These are phyloP conservation scores for Aegilops umbellulata DNA, from an alignment of 176 grass and related monocot genomes.

Conservation along the genomic window DNA sequence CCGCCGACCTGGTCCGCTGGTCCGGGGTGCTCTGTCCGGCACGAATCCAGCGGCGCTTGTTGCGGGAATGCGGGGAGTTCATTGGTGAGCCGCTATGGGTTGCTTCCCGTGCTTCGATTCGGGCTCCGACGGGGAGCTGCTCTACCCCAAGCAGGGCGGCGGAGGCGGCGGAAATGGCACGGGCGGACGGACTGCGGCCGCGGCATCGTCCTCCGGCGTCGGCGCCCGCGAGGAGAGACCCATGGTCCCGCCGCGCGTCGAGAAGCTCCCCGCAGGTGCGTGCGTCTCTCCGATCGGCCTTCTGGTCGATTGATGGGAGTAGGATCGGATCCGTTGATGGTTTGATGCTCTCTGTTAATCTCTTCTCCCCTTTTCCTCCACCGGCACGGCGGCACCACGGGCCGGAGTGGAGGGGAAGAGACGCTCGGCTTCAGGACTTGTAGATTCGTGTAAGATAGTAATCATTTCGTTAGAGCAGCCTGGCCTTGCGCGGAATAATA, in stretches of 20 bases:
- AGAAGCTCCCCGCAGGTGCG: conserved; percentile 44
- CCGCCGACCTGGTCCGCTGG: background rate
- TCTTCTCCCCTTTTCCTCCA: background rate
- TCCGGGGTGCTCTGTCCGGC: background rate
- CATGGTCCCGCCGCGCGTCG: conserved; percentile 31
- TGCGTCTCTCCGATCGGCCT: background rate
- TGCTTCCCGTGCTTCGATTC: conserved; percentile 90
- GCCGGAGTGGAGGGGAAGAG: background rate
- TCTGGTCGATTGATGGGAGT: conserved; percentile 23
- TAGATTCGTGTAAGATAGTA: background rate
- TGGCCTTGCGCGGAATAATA: background rate
- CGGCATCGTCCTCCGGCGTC: conserved; percentile 33
- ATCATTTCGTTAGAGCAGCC: background rate
- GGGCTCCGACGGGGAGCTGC: conserved; percentile 32
- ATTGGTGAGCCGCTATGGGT: conserved; percentile 42
- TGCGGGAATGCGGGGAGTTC: conserved; percentile 37
- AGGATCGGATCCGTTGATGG: conserved; percentile 40
- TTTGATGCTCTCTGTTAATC: background rate
- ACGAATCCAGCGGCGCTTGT: background rate
- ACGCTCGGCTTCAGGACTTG: background rate
- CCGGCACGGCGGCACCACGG: no score
- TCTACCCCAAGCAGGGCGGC: conserved; percentile 13
- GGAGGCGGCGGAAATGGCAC: background rate
- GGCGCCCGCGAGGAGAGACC: conserved; percentile 31
- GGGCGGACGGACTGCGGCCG: background rate